Conservation (phyloP, 768 basidiomycete species). For the Mycena olivaceomarginata region DNA sequence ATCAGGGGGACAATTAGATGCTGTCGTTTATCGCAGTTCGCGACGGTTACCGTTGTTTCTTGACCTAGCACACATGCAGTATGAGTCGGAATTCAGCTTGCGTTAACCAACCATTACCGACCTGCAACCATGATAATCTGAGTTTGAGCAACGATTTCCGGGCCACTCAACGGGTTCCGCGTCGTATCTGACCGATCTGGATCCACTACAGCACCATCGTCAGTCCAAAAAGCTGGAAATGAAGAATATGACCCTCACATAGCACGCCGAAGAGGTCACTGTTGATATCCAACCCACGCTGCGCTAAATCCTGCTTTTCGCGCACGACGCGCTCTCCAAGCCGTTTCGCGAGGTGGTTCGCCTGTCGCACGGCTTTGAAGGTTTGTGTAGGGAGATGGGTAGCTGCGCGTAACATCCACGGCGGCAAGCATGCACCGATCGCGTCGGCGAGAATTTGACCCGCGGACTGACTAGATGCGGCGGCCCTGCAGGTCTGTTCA, state of each 20-base stretch:
- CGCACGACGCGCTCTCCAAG: neutral
- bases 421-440: neutral
- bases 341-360: neutral
- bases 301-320: neutral
- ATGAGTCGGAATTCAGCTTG: neutral
- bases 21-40: neutral
- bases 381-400: neutral
- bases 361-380: neutral
- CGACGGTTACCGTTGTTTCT: neutral
- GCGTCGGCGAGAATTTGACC: neutral
- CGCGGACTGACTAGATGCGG: neutral
- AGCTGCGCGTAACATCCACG: neutral
- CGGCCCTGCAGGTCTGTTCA: neutral
- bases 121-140: neutral
- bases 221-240: neutral
- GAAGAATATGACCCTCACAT: neutral
- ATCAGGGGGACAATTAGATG: neutral
- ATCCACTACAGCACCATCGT: neutral
- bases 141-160: neutral
- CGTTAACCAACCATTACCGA: neutral
- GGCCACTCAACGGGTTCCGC: neutral
- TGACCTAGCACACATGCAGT: neutral
- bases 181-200: neutral
- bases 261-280: neutral
- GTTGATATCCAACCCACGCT: neutral